These are phyloP conservation scores for Boletus bicolor DNA, from an alignment of 768 basidiomycete species.

Conservation along the genomic window DNA sequence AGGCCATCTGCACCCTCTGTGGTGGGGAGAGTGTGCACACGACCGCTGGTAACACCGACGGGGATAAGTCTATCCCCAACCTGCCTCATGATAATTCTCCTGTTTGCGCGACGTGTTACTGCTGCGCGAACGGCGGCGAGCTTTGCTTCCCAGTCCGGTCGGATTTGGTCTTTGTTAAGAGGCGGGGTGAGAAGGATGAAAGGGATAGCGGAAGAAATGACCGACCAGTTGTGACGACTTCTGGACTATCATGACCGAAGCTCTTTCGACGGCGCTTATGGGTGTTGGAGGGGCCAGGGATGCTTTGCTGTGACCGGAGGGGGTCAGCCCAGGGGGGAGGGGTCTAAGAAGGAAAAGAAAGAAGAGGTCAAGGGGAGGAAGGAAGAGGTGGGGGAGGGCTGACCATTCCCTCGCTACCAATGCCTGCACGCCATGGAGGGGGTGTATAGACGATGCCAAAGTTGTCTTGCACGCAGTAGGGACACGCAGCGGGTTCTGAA, in stretches of 20 bases:
- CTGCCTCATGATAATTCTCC: conserved; percentile 97
- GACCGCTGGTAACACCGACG: conserved; percentile 90
- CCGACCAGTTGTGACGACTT: conserved; percentile 88
- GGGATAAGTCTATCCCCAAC: conserved; percentile 97
- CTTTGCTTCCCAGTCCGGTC: conserved; percentile 98
- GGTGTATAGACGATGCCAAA: conserved; percentile 90
- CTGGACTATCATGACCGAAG: conserved; percentile 78
- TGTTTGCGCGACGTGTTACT: conserved; percentile 92
- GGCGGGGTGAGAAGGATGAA: conserved; percentile 8
- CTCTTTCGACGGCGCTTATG: conserved; percentile 85
- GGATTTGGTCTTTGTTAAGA: conserved; percentile 73
- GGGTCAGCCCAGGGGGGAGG: conserved; percentile 53
- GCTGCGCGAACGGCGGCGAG: conserved; percentile 90
- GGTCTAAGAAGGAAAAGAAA: conserved; percentile 25
- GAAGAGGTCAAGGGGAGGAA: neutral
- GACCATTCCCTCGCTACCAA: conserved; percentile 71
- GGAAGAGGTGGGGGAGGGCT: conserved; percentile 24
- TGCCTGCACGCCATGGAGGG: conserved; percentile 77
- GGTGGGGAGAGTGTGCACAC: conserved; percentile 63
- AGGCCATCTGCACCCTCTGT: conserved; percentile 51
- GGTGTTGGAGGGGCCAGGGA: conserved; percentile 38
- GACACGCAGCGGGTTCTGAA: conserved; percentile 95
- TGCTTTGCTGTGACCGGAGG: conserved; percentile 43
- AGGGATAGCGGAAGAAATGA: conserved; percentile 5
- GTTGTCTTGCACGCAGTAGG: conserved; percentile 96